phyloP scores from a whole-genome alignment of 257 asterid species.

The Cordia subcordata region DNA sequence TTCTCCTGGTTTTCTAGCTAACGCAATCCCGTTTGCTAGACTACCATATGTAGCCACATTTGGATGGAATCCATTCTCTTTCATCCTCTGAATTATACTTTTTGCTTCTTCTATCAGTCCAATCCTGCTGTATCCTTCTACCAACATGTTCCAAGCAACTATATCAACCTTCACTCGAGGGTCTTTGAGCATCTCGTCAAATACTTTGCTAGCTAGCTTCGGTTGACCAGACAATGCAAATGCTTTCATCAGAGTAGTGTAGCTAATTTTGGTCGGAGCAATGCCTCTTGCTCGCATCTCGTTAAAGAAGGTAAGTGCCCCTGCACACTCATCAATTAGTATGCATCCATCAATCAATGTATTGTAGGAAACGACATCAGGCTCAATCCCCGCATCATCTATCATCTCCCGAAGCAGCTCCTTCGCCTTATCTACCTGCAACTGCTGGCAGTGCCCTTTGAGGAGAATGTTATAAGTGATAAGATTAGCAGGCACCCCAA shows the following conservation, averaged over 20 bases:
- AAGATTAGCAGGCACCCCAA: slow-evolving; percentile 64
- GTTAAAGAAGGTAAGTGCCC: slow-evolving; percentile 80
- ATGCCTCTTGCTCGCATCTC: slow-evolving; percentile 91
- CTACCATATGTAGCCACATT: slow-evolving; percentile 90
- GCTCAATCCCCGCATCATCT: slow-evolving; percentile 53
- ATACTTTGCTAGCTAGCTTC: slow-evolving; percentile 67
- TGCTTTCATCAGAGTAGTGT: slow-evolving; percentile 97
- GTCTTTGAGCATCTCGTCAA: slow-evolving; percentile 87
- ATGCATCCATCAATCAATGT: slow-evolving; percentile 89
- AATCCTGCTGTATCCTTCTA: slow-evolving; percentile 72
- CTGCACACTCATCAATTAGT: slow-evolving; percentile 68
- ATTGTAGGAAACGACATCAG: slow-evolving; percentile 91
- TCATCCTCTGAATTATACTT: slow-evolving; percentile 57
- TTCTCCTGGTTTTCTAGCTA: slow-evolving; percentile 95
- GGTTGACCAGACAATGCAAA: slow-evolving; percentile 86
- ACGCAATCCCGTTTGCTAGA: slow-evolving; percentile 72
- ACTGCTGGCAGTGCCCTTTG: slow-evolving; percentile 83
- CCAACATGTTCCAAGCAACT: slow-evolving; percentile 96
- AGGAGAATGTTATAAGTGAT: slow-evolving; percentile 84
- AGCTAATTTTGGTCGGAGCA: slow-evolving; percentile 87
- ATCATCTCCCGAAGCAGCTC: slow-evolving; percentile 66
- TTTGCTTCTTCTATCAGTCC: slow-evolving; percentile 79
- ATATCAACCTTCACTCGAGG: slow-evolving; percentile 85
- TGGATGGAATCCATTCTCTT: slow-evolving; percentile 57
- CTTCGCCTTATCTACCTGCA: slow-evolving; percentile 85